Conservation (phyloP, 345 rosid genomes). For the Populus euphratica region DNA sequence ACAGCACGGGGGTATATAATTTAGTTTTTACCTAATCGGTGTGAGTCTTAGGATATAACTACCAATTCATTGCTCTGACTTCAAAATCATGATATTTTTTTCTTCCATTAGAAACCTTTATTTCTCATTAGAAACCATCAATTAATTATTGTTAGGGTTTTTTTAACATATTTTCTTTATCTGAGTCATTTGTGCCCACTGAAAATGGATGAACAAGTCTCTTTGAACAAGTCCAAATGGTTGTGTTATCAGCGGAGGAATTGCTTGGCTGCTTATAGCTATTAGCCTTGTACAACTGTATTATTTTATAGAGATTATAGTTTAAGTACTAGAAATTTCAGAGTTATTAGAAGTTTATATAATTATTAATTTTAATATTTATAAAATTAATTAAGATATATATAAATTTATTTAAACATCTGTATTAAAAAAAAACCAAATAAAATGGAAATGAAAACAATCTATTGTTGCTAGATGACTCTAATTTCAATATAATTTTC, state of each 20-base stretch:
- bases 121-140: background rate
- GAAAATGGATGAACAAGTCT: conserved; percentile 69
- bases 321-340: too few relatives aligned
- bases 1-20: too few relatives aligned
- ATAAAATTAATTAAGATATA: too few relatives aligned
- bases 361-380: too few relatives aligned
- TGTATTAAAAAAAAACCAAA: background rate
- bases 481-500: background rate
- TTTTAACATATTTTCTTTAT: conserved; percentile 87
- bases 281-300: conserved; percentile 55
- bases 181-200: conserved; percentile 71
- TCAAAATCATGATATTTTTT: background rate
- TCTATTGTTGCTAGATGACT: background rate
- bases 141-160: conserved; percentile 53
- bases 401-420: too few relatives aligned
- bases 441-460: background rate
- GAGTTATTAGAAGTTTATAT: too few relatives aligned
- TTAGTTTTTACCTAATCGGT: background rate
- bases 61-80: background rate
- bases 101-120: background rate
- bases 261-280: conserved; percentile 80
- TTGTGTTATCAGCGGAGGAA: conserved; percentile 85
- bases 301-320: too few relatives aligned
- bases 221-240: conserved; percentile 92
- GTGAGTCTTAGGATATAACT: background rate